Base-by-base conservation (phyloP, 1,284 basidiomycete genomes). In the Leccinum subrobustum region DNA sequence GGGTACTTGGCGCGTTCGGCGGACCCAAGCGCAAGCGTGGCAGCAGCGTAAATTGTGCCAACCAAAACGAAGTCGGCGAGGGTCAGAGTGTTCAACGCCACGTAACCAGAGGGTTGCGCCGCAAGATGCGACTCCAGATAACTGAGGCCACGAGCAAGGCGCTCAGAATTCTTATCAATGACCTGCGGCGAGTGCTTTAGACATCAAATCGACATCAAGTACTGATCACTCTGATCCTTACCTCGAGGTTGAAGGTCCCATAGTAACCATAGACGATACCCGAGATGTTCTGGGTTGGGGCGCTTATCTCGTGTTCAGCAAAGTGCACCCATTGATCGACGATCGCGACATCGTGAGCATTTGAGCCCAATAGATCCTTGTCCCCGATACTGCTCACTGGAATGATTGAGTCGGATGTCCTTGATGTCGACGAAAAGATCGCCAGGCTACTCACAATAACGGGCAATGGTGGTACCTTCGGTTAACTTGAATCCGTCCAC, bases 51-150 rank as follows among this genome's bases (percentile, higher is more conserved):
- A 52, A 81, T 70, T 58, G 74, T 66, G 35, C 81, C 70, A 39
- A 76, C 83, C 60, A 85, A 58, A 60, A 79, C 73, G 68, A 88
- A 72, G 70, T 89, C 87, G 60, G 84, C 86, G 54, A 86, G 75
- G 53, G 86, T 83, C 72, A 88, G 75, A 60, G 81, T 80, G 74
- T 87, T 81, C 64, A 79, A 77, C 20, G 84, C 83, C 61, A 87
- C 75, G 23, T 67, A 68, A 3, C 62, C 63, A 77, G 81, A 87
- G 0, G 63, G 11, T 12, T 53, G 42, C 50, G 81, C 82, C 64
- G 78, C 75, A 65, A 89, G 81, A 68, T 79, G 69, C 37, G 76
- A 69, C 72, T 88, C 79, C 63, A 88, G 74, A 68, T 72, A 65
- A 7, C 60, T 58, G 54, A 81, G 71, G 6, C 66, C 65, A 35